Conservation (phyloP, 805 yeast genomes). For the Lipomyces lipofer region DNA sequence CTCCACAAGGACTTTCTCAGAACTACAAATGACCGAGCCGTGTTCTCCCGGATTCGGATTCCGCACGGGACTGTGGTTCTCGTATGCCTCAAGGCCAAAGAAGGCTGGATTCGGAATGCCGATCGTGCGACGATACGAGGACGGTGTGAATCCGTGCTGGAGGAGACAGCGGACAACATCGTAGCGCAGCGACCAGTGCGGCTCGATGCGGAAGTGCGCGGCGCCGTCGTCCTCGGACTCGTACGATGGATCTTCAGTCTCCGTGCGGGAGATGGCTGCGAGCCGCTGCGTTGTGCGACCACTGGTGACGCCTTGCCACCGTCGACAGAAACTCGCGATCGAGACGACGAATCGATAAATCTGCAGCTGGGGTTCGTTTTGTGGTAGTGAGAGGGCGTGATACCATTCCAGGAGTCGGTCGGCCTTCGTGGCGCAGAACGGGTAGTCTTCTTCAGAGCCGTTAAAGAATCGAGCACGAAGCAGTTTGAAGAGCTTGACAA, state of each 20-base stretch:
- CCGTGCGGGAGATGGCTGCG: no score
- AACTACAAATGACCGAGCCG: background rate
- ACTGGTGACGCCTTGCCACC: no score
- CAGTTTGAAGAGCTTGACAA: no score
- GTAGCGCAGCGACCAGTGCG: constrained; percentile 24
- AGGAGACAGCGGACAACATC: constrained; percentile 17
- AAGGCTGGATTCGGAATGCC: constrained; percentile 1
- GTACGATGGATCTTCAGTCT: background rate
- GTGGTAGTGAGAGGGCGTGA: no score
- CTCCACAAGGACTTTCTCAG: background rate
- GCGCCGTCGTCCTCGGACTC: background rate
- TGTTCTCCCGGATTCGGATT: background rate
- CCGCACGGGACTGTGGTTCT: background rate
- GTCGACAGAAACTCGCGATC: constrained; percentile 2
- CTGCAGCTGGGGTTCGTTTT: constrained; percentile 1
- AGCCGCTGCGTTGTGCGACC: no score
- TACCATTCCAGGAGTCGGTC: no score
- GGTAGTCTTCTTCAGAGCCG: no score
- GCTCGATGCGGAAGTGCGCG: background rate
- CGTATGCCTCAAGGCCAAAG: constrained; percentile 4
- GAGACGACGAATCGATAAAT: constrained; percentile 9
- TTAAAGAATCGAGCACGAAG: no score
- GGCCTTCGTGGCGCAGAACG: no score
- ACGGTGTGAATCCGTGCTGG: constrained; percentile 1
- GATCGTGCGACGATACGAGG: background rate